Percentiles rank a stretch among this genome's conserved stretches.
These are phyloP conservation scores for Suillus weaverae DNA, from an alignment of 768 basidiomycete species.

Conservation along the genomic window DNA sequence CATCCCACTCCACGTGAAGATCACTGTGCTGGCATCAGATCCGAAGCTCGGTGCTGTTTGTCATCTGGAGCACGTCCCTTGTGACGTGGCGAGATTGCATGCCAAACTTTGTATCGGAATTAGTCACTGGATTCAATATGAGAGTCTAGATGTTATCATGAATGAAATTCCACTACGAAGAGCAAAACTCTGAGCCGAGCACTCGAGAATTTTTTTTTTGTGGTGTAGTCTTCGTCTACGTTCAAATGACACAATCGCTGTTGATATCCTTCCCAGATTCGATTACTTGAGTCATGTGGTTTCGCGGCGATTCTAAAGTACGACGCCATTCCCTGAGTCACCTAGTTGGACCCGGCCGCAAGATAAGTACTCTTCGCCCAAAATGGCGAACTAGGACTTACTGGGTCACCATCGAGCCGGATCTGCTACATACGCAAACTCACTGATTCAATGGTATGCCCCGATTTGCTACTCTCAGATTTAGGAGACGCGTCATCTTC, in stretches of 20 bases:
- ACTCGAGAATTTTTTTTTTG: not conserved
- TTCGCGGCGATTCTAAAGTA: not conserved
- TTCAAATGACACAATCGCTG: not conserved
- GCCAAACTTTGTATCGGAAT: not conserved
- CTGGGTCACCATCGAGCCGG: not conserved
- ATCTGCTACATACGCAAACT: not conserved
- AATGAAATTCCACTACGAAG: conserved; percentile 3
- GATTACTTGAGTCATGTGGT: not conserved
- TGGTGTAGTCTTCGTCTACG: not conserved
- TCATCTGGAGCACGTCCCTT: not conserved
- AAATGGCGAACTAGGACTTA: not conserved
- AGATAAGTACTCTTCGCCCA: not conserved
- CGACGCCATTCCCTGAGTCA: not conserved
- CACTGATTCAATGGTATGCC: not conserved
- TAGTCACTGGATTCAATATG: conserved; percentile 8
- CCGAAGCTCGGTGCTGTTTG: not conserved
- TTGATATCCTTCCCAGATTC: not conserved
- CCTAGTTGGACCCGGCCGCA: not conserved
- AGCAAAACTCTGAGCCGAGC: not conserved
- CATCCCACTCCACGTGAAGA: not conserved
- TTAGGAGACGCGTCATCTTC: not conserved
- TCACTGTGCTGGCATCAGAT: conserved; percentile 2
- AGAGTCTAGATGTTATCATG: conserved; percentile 6
- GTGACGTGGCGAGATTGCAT: not conserved
- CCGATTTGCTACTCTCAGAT: not conserved